These are phyloP conservation scores for Daldinia sp. DNA, from an alignment of 2,329 filamentous ascomycete genomes.

Conservation along the genomic window DNA sequence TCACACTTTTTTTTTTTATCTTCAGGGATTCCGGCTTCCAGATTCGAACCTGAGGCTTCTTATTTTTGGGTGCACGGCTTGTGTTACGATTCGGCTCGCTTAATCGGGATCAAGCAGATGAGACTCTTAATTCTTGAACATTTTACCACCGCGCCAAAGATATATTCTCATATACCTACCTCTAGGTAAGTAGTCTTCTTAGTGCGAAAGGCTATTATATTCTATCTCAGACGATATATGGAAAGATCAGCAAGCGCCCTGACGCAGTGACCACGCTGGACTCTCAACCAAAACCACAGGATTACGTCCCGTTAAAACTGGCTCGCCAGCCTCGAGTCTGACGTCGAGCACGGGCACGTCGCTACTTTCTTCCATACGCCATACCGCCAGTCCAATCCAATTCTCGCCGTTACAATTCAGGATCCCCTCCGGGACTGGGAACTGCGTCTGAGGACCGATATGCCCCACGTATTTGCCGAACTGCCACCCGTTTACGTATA, in stretches of 20 bases:
- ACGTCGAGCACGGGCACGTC: conserved; percentile 58
- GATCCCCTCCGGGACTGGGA: conserved; percentile 81
- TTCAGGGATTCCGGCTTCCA: too few species aligned
- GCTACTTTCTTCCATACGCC: conserved; percentile 70
- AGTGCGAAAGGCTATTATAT: too few species aligned
- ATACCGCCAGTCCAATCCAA: conserved; percentile 75
- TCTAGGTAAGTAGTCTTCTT: too few species aligned
- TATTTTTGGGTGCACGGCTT: too few species aligned
- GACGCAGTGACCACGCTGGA: conserved; percentile 29
- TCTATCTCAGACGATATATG: too few species aligned
- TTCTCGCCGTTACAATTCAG: conserved; percentile 78
- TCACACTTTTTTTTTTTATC: too few species aligned
- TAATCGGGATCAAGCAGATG: too few species aligned
- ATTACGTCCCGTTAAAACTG: conserved; percentile 50
- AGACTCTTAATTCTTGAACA: too few species aligned
- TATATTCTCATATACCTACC: too few species aligned
- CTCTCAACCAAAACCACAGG: conserved; percentile 35
- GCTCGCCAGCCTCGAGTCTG: conserved; percentile 55
- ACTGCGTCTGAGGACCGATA: conserved; percentile 77
- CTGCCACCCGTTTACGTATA: conserved; percentile 83
- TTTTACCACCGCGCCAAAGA: too few species aligned
- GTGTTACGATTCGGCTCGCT: too few species aligned
- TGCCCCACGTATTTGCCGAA: conserved; percentile 71
- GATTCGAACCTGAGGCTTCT: too few species aligned
- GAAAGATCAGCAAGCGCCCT: conserved; percentile 35